Base-by-base conservation (phyloP, 2,329 filamentous ascomycete species). In the Pseudogymnoascus sp. region DNA sequence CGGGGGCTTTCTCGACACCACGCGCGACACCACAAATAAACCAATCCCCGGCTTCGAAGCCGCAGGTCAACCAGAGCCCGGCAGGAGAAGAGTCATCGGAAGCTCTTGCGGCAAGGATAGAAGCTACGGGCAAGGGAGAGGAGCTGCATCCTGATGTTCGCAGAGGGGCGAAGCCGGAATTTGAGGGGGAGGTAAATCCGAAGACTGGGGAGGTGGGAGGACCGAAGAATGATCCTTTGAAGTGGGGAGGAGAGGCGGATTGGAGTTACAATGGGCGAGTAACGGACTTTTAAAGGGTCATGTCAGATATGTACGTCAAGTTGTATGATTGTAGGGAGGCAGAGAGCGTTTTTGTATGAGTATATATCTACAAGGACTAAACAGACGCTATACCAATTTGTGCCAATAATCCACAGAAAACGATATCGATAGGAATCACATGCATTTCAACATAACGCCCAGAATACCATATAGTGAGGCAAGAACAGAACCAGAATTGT, bases 261-360 rank as follows among this genome's bases (percentile, higher is more conserved):
- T 99, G 92, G 88, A 97, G 91, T 73, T 99, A 90, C 74, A 97
- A 97, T 74, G 94, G 94, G 54, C 80, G 93, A 65, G 92, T 95
- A 61, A 97, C 93, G 24, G 94, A 99, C 75, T 99, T 99, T 64
- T 85, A 61, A 31, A 4, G 7, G 9, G 15, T 17, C 36, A n/a
- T 13, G n/a, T 21, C 31, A 5, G 29, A 36, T 58, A 3, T 29
- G 21, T 59, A 26, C 0, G n/a, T 39, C 37, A 11, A 39, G 24
- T 7, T 37, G 37, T 26, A 59, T 59, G 17, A 54, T 21, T 5
- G 17, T 7, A n/a, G 9, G n/a, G n/a, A 7, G n/a, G 5, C 13
- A 54, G 17, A 2, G 8, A 11, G 44, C 2, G n/a, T 1, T 7
- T 33, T 33, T 54, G 47, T 33, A 54, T 54, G 7, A 21, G 11